Evolutionary conservation across 805 yeast genomes (phyloP), one percentile per base, ranked within the genome.

Genomic region (Grigorovia yakushimaensis): DNA sequence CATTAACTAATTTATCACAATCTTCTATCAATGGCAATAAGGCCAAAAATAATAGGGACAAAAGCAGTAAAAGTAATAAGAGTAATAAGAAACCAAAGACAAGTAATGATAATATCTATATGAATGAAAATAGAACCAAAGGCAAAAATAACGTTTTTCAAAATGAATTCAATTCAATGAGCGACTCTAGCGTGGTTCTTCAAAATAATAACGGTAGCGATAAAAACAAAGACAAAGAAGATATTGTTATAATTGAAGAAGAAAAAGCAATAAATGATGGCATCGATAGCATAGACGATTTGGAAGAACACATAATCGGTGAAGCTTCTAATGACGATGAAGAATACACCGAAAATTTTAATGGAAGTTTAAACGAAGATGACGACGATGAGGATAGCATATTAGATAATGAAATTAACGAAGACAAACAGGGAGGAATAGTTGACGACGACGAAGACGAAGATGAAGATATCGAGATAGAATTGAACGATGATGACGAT

Each of bases 191-290:
- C n/a, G n/a, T n/a, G n/a, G n/a, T n/a, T n/a, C n/a, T n/a, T n/a
- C n/a, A n/a, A n/a, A 58, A 64, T 1, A 64, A 61, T 18, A 55
- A 44, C 22, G 56, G 54, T 13, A 48, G 41, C 43, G 59, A 52
- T 13, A 51, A 45, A 9, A 57, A 48, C 1, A 47, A 50, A 17
- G 40, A 33, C 8, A 18, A 37, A 8, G 27, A 27, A 10, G 41
- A n/a, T 27, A 19, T 15, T 5, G 43, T 33, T 5, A 41, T 22
- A 20, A 20, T 20, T 18, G 42, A 41, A n/a, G 35, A 45, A 15
- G 45, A 43, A 15, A 8, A 37, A 37, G 9, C 6, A 3, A n/a
- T 17, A 37, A 22, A 37, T 2, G 44, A 27, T 18, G 43, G 15
- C n/a, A n/a, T n/a, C n/a, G n/a, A n/a, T n/a, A n/a, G n/a, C n/a